Evolutionary conservation across 768 basidiomycete genomes (phyloP), one percentile per base, ranked within the genome.

Genomic region (Boletus sp.): DNA sequence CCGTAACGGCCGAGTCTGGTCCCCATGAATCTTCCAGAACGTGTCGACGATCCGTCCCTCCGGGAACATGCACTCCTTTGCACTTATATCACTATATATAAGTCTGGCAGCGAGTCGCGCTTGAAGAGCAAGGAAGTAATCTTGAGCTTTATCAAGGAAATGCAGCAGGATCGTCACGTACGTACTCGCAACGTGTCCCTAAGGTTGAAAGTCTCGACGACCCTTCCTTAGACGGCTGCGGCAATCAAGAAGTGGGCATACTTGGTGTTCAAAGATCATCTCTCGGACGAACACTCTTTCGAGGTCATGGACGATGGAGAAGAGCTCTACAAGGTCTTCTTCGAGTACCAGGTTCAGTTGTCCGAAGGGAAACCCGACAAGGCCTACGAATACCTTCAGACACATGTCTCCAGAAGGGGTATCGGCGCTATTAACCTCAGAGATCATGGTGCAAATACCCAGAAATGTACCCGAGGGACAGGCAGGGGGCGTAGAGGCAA

Each of bases 11-110:
- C 36, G 30, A 47, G 8, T 28, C 33, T 18, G 48, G 20, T 33
- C 9, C 5, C 48, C 28, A 68, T 68, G 67, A 59, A 69, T 52
- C 50, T 54, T 30, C 69, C 62, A 2, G 1, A 15, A n/a, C 8
- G 10, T 7, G 29, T 56, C 35, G n/a, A 65, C 8, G 71, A 71
- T 20, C 32, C 39, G 7, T 69, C 63, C 29, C 61, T 71, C 55
- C 20, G 63, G 24, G 1, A 57, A 4, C 52, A 71, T 11, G 69
- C 67, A 44, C 69, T 62, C 29, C 57, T 73, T 32, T 7, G 47
- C 33, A 42, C 1, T 28, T 8, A 41, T 46, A 32, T 65, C 46
- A 0, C 47, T 24, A 10, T 60, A n/a, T 6, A 7, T 1, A 18
- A 39, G 7, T 15, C 4, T 9, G 24, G 24, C 2, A 0, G 29